Evolutionary conservation across 2,329 filamentous ascomycete species (phyloP).

Genomic region (Fusarium sp.): DNA sequence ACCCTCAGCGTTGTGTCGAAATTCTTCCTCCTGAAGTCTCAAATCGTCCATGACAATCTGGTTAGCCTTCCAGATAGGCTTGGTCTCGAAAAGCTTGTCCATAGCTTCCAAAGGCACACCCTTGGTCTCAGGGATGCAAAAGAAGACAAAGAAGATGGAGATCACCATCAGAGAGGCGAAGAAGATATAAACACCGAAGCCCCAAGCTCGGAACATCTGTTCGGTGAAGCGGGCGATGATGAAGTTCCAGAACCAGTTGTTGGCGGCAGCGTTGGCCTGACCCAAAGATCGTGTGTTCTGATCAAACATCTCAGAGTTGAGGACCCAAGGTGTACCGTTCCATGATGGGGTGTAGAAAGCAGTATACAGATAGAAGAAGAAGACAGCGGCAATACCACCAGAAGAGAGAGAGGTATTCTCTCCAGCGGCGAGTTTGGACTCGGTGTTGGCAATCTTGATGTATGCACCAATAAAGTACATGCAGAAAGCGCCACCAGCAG

Average conservation of each 20-base stretch:
- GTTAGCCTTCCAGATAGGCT: conserved; percentile 61
- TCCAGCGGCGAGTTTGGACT: conserved; percentile 39
- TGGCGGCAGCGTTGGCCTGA: conserved; percentile 77
- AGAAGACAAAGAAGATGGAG: conserved; percentile 70
- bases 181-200: conserved; percentile 77
- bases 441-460: conserved; percentile 63
- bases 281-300: conserved; percentile 72
- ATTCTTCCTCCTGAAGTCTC: conserved; percentile 51
- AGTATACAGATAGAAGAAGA: conserved; percentile 68
- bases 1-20: conserved; percentile 49
- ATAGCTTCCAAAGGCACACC: conserved; percentile 73
- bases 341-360: conserved; percentile 78
- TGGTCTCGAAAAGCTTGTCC: conserved; percentile 69
- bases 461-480: conserved; percentile 70
- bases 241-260: conserved; percentile 81
- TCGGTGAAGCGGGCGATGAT: conserved; percentile 75
- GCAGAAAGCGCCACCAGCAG: conserved; percentile 70
- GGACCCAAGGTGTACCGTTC: conserved; percentile 82
- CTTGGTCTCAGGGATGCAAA: conserved; percentile 75
- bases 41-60: conserved; percentile 59
- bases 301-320: conserved; percentile 82
- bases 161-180: conserved; percentile 73
- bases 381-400: conserved; percentile 75
- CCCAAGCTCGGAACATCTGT: conserved; percentile 70
- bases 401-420: conserved; percentile 47